phyloP scores from a whole-genome alignment of 2,329 filamentous ascomycete species.

The Fusarium buxicola region DNA sequence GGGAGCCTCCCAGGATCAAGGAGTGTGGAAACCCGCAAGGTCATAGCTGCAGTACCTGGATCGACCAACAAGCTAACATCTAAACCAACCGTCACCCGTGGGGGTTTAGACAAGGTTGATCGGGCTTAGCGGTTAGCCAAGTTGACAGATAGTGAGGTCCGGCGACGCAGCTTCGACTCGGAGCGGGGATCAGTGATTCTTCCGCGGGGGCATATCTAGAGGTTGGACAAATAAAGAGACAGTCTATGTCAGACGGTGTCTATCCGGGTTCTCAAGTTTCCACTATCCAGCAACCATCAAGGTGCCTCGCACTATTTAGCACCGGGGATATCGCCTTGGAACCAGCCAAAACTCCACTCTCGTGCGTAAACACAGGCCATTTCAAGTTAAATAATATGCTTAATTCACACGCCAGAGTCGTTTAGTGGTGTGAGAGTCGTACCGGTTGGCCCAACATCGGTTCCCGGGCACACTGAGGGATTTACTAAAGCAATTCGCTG shows the following conservation, averaged over 20 bases:
- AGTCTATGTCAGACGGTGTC: constrained; percentile 12
- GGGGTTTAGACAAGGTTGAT: constrained; percentile 11
- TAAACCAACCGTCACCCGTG: constrained; percentile 10
- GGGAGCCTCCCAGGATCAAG: constrained; percentile 10
- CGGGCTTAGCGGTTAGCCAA: not conserved
- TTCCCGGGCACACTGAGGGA: constrained; percentile 8
- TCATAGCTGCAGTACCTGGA: not conserved
- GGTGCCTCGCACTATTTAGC: constrained; percentile 31
- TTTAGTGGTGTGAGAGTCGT: constrained; percentile 3
- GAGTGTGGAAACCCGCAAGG: not conserved
- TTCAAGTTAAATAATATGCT: constrained; percentile 45
- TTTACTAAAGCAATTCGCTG: constrained; percentile 10
- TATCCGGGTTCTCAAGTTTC: constrained; percentile 43
- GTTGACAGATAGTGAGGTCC: not conserved
- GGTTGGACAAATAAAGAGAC: constrained; percentile 18
- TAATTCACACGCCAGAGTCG: constrained; percentile 24
- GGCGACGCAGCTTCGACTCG: not conserved
- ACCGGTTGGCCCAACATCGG: no score
- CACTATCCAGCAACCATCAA: constrained; percentile 39
- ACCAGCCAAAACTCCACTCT: not conserved
- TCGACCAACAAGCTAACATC: not conserved
- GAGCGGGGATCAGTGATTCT: constrained; percentile 1
- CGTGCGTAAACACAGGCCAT: constrained; percentile 14
- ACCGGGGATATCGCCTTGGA: constrained; percentile 2
- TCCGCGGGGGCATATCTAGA: constrained; percentile 8